phyloP scores from a whole-genome alignment of 139 green algal genomes.

The Coelastrella sp. region DNA sequence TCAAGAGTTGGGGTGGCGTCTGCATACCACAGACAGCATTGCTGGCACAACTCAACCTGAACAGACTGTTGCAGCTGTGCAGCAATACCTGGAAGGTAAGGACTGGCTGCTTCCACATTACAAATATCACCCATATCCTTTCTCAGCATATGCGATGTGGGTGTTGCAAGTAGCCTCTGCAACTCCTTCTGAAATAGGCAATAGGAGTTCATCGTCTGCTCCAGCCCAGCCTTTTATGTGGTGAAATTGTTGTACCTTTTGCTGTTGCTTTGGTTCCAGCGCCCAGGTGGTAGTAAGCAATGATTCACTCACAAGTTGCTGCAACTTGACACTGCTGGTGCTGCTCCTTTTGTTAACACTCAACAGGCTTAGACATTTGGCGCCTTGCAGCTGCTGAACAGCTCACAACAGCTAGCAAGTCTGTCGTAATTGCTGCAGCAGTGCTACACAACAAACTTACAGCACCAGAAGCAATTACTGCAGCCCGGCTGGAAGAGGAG shows the following conservation, averaged over 20 bases:
- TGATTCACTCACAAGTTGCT: not conserved
- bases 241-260: no score
- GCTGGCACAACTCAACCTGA: conserved; percentile 68
- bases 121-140: no score
- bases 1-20: conserved; percentile 62
- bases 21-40: conserved; percentile 70
- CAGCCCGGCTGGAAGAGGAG: conserved; percentile 85
- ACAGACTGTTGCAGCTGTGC: conserved; percentile 52
- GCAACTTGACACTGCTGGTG: not conserved
- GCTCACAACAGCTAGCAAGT: conserved; percentile 81
- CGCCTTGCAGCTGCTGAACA: conserved; percentile 82
- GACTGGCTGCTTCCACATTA: no score
- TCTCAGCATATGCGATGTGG: no score
- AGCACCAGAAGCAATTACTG: conserved; percentile 67
- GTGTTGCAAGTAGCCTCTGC: no score
- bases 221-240: no score
- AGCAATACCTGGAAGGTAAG: conserved; percentile 61
- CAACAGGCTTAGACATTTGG: conserved; percentile 79
- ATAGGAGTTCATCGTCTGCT: no score
- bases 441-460: conserved; percentile 70
- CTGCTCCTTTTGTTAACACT: no score
- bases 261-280: no score
- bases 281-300: no score
- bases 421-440: conserved; percentile 86
- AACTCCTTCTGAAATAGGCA: no score